A percentile compares a stretch with the other conserved stretches of the same genome.
Conservation (phyloP, 805 yeast species). For the Suhomyces faveliae region DNA sequence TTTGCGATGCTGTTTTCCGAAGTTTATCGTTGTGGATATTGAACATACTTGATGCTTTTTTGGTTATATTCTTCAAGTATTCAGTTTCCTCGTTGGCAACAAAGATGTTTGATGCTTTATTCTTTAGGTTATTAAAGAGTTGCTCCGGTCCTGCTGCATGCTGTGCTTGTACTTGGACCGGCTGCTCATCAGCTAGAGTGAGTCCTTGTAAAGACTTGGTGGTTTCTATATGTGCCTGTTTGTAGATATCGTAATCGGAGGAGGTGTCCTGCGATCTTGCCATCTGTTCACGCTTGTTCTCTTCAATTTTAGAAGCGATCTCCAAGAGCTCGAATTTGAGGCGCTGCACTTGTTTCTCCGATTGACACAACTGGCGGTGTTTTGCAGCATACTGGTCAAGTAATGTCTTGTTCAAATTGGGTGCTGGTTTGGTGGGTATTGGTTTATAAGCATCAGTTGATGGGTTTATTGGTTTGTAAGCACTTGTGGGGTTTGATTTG, state of each 20-base stretch:
- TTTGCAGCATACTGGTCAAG: slow-evolving; percentile 43
- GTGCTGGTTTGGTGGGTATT: not conserved
- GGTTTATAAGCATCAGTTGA: not conserved
- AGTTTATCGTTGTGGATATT: slow-evolving; percentile 3
- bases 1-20: slow-evolving; percentile 10
- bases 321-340: slow-evolving; percentile 37
- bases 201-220: slow-evolving; percentile 6
- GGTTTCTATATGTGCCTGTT: slow-evolving; percentile 11
- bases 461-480: not conserved
- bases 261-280: slow-evolving; percentile 1
- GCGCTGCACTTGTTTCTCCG: slow-evolving; percentile 39
- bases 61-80: slow-evolving; percentile 3
- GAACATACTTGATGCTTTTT: slow-evolving; percentile 23
- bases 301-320: slow-evolving; percentile 23
- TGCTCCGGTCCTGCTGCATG: slow-evolving; percentile 5
- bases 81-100: not conserved
- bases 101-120: slow-evolving; percentile 20
- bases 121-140: slow-evolving; percentile 14
- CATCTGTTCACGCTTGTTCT: slow-evolving; percentile 13
- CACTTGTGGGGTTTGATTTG: not conserved
- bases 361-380: slow-evolving; percentile 51
- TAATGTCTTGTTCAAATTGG: slow-evolving; percentile 22
- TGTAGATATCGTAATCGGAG: slow-evolving; percentile 8
- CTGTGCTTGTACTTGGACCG: not conserved
- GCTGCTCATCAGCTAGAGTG: not conserved